Evolutionary conservation across 1,284 basidiomycete species (phyloP).

Genomic region (Microbotryum scabiosae): DNA sequence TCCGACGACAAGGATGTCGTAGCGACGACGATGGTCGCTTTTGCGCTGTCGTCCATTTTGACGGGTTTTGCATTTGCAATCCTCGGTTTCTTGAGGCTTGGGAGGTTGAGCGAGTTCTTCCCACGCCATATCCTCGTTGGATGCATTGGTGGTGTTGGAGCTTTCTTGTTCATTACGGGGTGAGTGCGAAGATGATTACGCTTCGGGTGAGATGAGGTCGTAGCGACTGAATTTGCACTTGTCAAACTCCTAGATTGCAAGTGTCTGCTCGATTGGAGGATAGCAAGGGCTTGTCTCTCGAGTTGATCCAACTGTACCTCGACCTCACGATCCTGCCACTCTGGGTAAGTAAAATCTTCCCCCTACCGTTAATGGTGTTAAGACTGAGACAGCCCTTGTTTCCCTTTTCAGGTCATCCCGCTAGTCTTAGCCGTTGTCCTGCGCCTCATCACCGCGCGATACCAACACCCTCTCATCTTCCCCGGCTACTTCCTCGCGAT

Average conservation of each 20-base stretch:
- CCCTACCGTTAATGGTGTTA: slow-evolving; percentile 50
- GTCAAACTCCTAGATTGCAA: slow-evolving; percentile 51
- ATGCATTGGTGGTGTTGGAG: slow-evolving; percentile 92
- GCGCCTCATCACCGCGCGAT: slow-evolving; percentile 69
- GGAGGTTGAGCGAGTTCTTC: slow-evolving; percentile 87
- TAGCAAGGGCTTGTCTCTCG: slow-evolving; percentile 61
- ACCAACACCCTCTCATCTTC: slow-evolving; percentile 83
- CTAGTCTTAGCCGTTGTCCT: slow-evolving; percentile 68
- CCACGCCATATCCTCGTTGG: slow-evolving; percentile 91
- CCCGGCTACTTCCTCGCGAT: slow-evolving; percentile 80
- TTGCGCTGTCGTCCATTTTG: slow-evolving; percentile 78
- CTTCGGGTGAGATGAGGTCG: not conserved
- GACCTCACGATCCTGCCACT: slow-evolving; percentile 29
- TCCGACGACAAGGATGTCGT: slow-evolving; percentile 59
- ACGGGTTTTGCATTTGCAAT: slow-evolving; percentile 83
- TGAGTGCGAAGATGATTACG: slow-evolving; percentile 39
- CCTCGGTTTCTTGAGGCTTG: slow-evolving; percentile 75
- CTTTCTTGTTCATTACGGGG: slow-evolving; percentile 85
- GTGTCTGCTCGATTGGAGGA: slow-evolving; percentile 77
- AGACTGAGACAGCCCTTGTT: slow-evolving; percentile 42
- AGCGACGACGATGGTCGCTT: slow-evolving; percentile 84
- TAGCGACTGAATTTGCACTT: too few relatives aligned
- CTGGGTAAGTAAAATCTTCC: slow-evolving; percentile 23
- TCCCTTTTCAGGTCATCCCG: slow-evolving; percentile 54
- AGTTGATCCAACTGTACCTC: slow-evolving; percentile 50